Conservation (phyloP, 1,284 basidiomycete species). For the Microbotryum intermedium region DNA sequence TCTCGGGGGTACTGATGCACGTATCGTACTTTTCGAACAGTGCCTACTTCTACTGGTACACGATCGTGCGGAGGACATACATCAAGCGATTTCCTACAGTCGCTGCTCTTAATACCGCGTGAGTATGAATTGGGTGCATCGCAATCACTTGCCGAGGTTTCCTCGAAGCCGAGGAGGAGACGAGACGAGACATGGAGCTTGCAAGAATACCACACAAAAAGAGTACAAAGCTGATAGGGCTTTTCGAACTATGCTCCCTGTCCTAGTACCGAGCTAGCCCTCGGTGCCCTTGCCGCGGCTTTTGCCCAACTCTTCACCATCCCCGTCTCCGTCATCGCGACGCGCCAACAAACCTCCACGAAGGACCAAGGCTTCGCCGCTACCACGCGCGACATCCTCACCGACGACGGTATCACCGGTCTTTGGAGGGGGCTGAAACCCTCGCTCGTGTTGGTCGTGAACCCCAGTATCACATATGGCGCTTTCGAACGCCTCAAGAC, state of each 20-base stretch:
- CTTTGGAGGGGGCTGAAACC: slow-evolving; percentile 93
- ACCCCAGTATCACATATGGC: slow-evolving; percentile 98
- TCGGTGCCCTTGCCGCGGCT: slow-evolving; percentile 87
- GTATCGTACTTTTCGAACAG: slow-evolving; percentile 43
- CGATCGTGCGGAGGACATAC: slow-evolving; percentile 75
- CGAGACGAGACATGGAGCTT: neutral
- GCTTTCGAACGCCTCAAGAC: slow-evolving; percentile 86
- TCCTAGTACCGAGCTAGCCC: slow-evolving; percentile 58
- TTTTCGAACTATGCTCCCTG: neutral
- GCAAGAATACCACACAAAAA: too few species aligned
- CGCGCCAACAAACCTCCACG: slow-evolving; percentile 79
- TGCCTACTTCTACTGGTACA: slow-evolving; percentile 99
- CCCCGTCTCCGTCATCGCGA: slow-evolving; percentile 94
- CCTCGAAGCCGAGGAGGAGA: neutral
- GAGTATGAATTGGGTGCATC: neutral
- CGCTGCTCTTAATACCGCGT: slow-evolving; percentile 30
- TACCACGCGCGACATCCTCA: slow-evolving; percentile 77
- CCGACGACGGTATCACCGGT: slow-evolving; percentile 83
- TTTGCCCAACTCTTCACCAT: slow-evolving; percentile 98
- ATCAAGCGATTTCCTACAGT: slow-evolving; percentile 51
- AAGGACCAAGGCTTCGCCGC: slow-evolving; percentile 50
- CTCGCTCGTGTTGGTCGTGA: slow-evolving; percentile 78
- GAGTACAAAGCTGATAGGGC: neutral
- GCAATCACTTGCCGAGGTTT: neutral
- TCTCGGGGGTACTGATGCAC: neutral